Conservation (phyloP, 805 yeast genomes). For the Ogataea pilisensis region DNA sequence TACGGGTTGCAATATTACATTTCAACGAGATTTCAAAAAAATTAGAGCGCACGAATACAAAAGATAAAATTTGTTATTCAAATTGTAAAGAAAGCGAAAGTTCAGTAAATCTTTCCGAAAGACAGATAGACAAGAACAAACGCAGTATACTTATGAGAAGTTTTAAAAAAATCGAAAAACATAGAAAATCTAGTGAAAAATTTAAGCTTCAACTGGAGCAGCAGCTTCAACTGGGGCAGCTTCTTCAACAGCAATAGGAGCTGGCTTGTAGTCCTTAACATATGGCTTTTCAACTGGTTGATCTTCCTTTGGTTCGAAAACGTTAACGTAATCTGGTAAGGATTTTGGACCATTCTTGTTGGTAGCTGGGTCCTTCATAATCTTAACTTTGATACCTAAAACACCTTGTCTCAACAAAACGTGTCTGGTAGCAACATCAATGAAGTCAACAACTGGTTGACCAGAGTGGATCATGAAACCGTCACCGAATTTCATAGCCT, state of each 20-base stretch:
- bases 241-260: conserved; percentile 33
- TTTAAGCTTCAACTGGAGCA: not conserved
- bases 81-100: not conserved
- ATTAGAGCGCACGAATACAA: not conserved
- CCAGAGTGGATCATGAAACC: conserved; percentile 99
- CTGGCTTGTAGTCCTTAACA: conserved; percentile 69
- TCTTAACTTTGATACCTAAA: conserved; percentile 98
- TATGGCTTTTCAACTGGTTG: conserved; percentile 73
- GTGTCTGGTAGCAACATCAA: conserved; percentile 99
- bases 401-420: conserved; percentile 99
- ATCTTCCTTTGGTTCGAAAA: conserved; percentile 94
- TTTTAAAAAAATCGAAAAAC: too few species aligned
- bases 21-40: too few species aligned
- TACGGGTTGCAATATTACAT: too few species aligned
- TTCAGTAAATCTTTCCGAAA: not conserved
- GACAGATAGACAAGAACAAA: not conserved
- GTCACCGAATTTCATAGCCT: conserved; percentile 99
- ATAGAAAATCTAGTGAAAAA: not conserved
- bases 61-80: not conserved
- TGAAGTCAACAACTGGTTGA: conserved; percentile 99
- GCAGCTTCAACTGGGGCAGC: conserved; percentile 24
- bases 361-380: conserved; percentile 97
- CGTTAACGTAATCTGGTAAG: conserved; percentile 91
- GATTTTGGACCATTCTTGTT: conserved; percentile 83
- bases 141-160: not conserved